Percentiles rank a stretch among this genome's conserved stretches.
Conservation (phyloP, 2,329 filamentous ascomycete species). For the Fusarium subglutinans region DNA sequence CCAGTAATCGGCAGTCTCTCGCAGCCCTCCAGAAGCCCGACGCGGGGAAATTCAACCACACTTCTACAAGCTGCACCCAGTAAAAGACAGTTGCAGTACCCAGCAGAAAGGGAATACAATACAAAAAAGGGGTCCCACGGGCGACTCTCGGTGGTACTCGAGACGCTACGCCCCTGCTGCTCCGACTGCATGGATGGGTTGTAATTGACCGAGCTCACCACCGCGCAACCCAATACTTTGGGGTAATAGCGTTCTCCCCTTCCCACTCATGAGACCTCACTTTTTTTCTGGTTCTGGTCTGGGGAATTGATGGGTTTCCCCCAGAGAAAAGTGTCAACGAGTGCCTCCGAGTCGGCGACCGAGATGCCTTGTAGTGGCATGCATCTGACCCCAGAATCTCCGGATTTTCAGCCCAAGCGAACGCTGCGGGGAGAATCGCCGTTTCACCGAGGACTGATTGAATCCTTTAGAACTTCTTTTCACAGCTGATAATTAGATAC, state of each 20-base stretch:
- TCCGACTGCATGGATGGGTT: slow-evolving; percentile 38
- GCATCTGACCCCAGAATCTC: slow-evolving; percentile 30
- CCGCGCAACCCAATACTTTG: slow-evolving; percentile 25
- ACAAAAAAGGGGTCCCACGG: slow-evolving; percentile 32
- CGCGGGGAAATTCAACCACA: slow-evolving; percentile 31
- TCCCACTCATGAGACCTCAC: neutral
- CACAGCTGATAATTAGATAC: neutral
- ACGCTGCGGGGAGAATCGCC: slow-evolving; percentile 24
- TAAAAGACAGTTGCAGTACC: neutral
- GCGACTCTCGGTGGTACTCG: slow-evolving; percentile 49
- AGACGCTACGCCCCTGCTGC: slow-evolving; percentile 40
- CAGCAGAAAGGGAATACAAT: neutral
- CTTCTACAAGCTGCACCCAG: neutral
- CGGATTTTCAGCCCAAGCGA: slow-evolving; percentile 20
- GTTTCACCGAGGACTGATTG: slow-evolving; percentile 5
- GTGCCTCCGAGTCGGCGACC: slow-evolving; percentile 39
- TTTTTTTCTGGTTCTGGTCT: neutral
- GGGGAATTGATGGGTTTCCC: slow-evolving; percentile 6
- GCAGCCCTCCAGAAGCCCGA: slow-evolving; percentile 18
- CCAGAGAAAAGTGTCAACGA: slow-evolving; percentile 27
- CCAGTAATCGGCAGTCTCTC: slow-evolving; percentile 6
- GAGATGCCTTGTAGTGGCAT: slow-evolving; percentile 23
- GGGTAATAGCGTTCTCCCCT: slow-evolving; percentile 5
- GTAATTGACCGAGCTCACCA: slow-evolving; percentile 43
- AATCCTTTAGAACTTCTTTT: neutral